A percentile compares a stretch with the other conserved stretches of the same genome.
Evolutionary conservation across 495 filamentous ascomycete genomes (phyloP).

Genomic region (Schizothecium vesticola): DNA sequence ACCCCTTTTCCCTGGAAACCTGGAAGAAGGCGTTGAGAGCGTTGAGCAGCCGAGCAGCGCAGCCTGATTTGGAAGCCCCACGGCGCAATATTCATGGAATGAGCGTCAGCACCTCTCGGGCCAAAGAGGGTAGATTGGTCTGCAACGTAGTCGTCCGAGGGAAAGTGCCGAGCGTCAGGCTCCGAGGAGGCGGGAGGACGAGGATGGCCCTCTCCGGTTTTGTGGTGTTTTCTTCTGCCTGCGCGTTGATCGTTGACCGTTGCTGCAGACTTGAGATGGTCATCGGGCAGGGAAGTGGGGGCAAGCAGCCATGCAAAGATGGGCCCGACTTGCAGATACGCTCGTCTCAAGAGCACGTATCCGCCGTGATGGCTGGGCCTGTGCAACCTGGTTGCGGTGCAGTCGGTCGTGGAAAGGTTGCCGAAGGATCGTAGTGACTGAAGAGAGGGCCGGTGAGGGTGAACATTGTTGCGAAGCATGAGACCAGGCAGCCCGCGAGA

Average conservation of each 20-base stretch:
- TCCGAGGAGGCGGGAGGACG: background rate
- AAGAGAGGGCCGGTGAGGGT: background rate
- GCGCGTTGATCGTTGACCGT: background rate
- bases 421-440: background rate
- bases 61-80: background rate
- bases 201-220: background rate
- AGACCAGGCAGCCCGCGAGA: background rate
- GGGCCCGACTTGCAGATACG: background rate
- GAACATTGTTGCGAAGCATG: background rate
- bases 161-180: background rate
- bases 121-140: slow-evolving; percentile 3
- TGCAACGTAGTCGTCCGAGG: slow-evolving; percentile 1
- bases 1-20: background rate
- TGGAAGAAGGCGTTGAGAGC: background rate
- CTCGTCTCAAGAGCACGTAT: background rate
- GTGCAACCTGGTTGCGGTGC: background rate
- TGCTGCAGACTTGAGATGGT: background rate
- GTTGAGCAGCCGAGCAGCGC: background rate
- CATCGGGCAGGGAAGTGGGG: background rate
- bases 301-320: background rate
- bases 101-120: background rate
- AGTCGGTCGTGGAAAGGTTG: background rate
- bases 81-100: slow-evolving; percentile 5
- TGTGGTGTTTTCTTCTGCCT: background rate
- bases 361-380: background rate